Conservation (phyloP, 73 alveolate species). For the Symbiodinium natans region DNA sequence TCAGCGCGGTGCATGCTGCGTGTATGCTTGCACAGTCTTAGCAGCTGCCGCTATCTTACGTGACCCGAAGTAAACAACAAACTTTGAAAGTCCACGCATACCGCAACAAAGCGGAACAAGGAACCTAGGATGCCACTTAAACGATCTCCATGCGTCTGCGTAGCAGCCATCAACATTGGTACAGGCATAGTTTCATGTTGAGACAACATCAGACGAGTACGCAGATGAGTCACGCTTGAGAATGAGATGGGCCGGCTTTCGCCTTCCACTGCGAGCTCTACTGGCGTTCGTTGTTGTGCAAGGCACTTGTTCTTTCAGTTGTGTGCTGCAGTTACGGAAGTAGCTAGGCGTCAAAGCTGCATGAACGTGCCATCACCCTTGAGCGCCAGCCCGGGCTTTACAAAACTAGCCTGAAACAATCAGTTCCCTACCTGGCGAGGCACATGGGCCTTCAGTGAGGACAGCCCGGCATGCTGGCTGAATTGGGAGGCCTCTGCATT, state of each 20-base stretch:
- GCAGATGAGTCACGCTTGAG: neutral
- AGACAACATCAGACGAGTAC: neutral
- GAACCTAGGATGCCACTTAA: no score
- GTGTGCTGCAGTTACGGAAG: neutral
- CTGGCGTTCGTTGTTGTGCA: neutral
- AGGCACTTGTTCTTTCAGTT: neutral
- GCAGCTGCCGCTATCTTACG: no score
- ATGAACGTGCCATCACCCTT: neutral
- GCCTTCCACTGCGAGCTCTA: neutral
- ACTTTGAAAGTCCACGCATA: no score
- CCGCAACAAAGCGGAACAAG: no score
- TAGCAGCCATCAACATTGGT: no score
- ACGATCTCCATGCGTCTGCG: no score
- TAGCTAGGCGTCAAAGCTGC: no score
- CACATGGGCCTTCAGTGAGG: neutral
- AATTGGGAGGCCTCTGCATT: slow-evolving; percentile 16
- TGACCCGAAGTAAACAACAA: no score
- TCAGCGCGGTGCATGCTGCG: no score
- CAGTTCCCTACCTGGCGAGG: neutral
- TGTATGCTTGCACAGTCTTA: no score
- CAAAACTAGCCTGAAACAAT: neutral
- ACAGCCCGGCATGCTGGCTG: slow-evolving; percentile 72
- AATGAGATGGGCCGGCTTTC: neutral
- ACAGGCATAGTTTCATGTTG: no score
- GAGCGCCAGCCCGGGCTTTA: neutral